These are phyloP conservation scores for Linnemannia hyalina DNA, from an alignment of 192 early-diverging fungal species.

Conservation along the genomic window DNA sequence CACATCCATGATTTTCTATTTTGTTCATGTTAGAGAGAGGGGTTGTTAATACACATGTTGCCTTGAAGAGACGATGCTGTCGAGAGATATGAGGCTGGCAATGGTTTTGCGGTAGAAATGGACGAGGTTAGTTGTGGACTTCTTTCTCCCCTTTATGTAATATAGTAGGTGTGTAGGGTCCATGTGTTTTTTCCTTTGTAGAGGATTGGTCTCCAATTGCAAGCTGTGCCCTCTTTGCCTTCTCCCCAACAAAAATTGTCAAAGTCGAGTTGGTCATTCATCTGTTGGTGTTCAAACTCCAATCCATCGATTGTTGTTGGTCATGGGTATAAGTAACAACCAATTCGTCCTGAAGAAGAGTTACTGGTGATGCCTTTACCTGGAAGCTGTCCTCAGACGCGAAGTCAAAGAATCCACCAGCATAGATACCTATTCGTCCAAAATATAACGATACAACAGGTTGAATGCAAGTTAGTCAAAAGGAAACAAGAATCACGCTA, in stretches of 20 bases:
- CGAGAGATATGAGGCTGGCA: neutral
- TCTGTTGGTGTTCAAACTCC: neutral
- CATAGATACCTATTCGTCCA: constrained; percentile 35
- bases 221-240: neutral
- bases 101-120: neutral
- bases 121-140: neutral
- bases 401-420: constrained; percentile 54
- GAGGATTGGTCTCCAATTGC: neutral
- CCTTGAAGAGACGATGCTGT: neutral
- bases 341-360: neutral
- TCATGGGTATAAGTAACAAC: too few relatives aligned
- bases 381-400: constrained; percentile 40
- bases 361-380: constrained; percentile 7
- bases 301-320: too few relatives aligned
- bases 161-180: neutral
- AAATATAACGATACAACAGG: neutral
- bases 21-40: neutral
- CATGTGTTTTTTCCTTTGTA: neutral
- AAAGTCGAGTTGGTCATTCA: neutral
- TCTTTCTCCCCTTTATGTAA: neutral
- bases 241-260: constrained; percentile 19
- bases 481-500: neutral
- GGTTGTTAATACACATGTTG: neutral
- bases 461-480: neutral
- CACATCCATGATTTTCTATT: constrained; percentile 59